Evolutionary conservation across 345 rosid species (phyloP).

Genomic region (Atalantia buxifolia): DNA sequence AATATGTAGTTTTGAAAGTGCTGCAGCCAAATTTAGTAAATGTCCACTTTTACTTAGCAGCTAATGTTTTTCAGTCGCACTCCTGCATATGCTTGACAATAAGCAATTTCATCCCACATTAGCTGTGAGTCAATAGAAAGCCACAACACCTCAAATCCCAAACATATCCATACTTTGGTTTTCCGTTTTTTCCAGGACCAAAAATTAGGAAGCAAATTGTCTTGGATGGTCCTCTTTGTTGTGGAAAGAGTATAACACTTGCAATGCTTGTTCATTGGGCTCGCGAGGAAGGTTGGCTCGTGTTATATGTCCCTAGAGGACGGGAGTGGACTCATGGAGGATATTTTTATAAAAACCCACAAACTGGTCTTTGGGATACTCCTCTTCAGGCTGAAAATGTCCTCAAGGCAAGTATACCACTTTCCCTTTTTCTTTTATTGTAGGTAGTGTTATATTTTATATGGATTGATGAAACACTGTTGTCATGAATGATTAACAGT

Average conservation of each 20-base stretch:
- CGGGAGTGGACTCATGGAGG: slow-evolving; percentile 95
- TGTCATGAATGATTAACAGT: neutral
- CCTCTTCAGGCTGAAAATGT: slow-evolving; percentile 84
- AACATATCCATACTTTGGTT: neutral
- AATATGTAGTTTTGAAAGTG: neutral
- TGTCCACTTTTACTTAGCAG: neutral
- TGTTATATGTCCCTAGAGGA: slow-evolving; percentile 84
- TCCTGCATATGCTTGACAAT: neutral
- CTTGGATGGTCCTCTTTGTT: slow-evolving; percentile 86
- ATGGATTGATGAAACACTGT: slow-evolving; percentile 1
- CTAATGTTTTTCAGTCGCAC: neutral
- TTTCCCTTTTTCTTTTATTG: neutral
- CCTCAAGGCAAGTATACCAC: slow-evolving; percentile 59
- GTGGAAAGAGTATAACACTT: slow-evolving; percentile 90
- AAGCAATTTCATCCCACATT: neutral
- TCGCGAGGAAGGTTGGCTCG: slow-evolving; percentile 95
- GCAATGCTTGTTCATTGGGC: slow-evolving; percentile 99
- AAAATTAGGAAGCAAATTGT: slow-evolving; percentile 77
- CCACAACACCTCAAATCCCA: neutral
- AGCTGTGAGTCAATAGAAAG: neutral
- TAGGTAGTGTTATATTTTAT: neutral
- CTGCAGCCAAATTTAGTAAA: neutral
- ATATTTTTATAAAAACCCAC: slow-evolving; percentile 70
- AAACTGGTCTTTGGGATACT: slow-evolving; percentile 91
- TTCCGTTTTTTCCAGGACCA: slow-evolving; percentile 35